phyloP scores from a whole-genome alignment of 371 early-diverging fungal genomes.

The Rhizomucor pusillus region DNA sequence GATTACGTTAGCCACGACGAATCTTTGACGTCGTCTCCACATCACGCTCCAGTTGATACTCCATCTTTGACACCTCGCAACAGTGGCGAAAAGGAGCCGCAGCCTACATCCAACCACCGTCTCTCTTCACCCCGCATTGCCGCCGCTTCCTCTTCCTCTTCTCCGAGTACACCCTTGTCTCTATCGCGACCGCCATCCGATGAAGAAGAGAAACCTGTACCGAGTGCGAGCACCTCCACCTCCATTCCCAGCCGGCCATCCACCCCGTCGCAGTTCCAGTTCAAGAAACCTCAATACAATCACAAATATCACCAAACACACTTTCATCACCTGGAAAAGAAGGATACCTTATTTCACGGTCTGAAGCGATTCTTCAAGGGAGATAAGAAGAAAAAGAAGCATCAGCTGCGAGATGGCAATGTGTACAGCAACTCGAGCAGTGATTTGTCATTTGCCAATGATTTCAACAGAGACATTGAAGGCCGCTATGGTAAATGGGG shows the following conservation, averaged over 20 bases:
- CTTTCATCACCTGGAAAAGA: constrained; percentile 42
- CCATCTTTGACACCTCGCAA: constrained; percentile 15
- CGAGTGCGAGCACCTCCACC: constrained; percentile 1
- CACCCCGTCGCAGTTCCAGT: constrained; percentile 49
- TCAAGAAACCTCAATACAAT: constrained; percentile 46
- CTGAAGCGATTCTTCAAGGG: constrained; percentile 50
- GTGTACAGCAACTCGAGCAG: constrained; percentile 8
- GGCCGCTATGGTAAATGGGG: constrained; percentile 48
- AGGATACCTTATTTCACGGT: constrained; percentile 52
- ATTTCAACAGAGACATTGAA: constrained; percentile 26
- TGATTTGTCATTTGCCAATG: constrained; percentile 40
- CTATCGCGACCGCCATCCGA: constrained; percentile 14
- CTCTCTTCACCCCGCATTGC: constrained; percentile 8
- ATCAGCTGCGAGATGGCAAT: background rate
- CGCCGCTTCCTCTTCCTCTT: constrained; percentile 4
- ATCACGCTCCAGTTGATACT: constrained; percentile 11
- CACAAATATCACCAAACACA: constrained; percentile 42
- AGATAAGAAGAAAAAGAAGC: constrained; percentile 22
- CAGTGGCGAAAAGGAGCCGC: constrained; percentile 6
- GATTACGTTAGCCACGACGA: constrained; percentile 12
- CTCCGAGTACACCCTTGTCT: constrained; percentile 8
- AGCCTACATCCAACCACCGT: background rate
- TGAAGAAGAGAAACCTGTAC: constrained; percentile 4
- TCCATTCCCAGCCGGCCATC: constrained; percentile 15
- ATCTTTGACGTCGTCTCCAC: constrained; percentile 7